These are phyloP conservation scores for Penstemon newberryi DNA, from an alignment of 257 asterid genomes.

Conservation along the genomic window DNA sequence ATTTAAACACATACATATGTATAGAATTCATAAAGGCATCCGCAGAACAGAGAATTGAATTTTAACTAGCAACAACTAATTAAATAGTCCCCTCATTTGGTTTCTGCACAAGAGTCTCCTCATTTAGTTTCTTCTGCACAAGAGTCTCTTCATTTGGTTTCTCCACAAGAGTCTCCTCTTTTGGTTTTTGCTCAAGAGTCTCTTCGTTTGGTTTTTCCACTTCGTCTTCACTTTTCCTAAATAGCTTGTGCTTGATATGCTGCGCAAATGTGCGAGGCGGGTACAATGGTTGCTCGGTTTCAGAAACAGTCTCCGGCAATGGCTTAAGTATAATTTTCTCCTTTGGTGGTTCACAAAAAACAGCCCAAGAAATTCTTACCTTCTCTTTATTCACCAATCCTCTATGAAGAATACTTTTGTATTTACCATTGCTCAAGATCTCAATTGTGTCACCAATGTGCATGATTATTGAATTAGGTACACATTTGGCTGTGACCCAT, in stretches of 20 bases:
- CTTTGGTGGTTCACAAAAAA: slow-evolving; percentile 85
- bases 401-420: slow-evolving; percentile 81
- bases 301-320: slow-evolving; percentile 66
- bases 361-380: slow-evolving; percentile 88
- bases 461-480: slow-evolving; percentile 83
- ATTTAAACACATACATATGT: too few relatives aligned
- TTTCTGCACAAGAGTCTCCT: too few relatives aligned
- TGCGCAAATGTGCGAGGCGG: slow-evolving; percentile 77
- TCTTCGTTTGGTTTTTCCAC: background rate
- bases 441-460: slow-evolving; percentile 86
- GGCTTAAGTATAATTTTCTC: slow-evolving; percentile 71
- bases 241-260: slow-evolving; percentile 70
- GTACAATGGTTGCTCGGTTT: slow-evolving; percentile 56
- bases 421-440: slow-evolving; percentile 82
- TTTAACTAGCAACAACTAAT: too few relatives aligned
- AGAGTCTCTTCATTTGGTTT: too few relatives aligned
- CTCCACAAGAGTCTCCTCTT: background rate
- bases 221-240: slow-evolving; percentile 44
- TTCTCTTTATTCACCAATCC: slow-evolving; percentile 80
- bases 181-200: slow-evolving; percentile 3
- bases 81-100: too few relatives aligned
- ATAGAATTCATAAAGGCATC: too few relatives aligned
- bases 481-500: slow-evolving; percentile 90
- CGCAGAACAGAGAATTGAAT: too few relatives aligned
- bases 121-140: too few relatives aligned